Base-by-base conservation (phyloP, 75 land plant species). In the Selaginella moellendorffii region DNA sequence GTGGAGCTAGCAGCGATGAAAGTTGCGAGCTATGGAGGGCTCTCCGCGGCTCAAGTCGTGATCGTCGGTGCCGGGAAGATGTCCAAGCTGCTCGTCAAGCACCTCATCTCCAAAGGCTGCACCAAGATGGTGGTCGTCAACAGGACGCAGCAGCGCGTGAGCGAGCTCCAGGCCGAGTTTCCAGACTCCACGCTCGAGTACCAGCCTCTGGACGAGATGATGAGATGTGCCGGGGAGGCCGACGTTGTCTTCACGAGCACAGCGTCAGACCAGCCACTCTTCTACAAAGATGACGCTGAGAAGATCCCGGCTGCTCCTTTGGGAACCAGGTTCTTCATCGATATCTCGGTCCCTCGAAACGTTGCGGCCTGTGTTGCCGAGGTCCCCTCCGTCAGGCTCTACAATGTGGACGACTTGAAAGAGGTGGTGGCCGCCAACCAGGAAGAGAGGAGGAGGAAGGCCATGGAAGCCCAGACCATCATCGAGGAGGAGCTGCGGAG, bases 51-150 rank as follows among this genome's bases (percentile, higher is more conserved):
- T 23, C 64, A 79, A 46, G 83, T 87, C 75, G 42, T 87, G 71
- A 80, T 87, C 14, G 75, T 91, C 65, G 92, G 97, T 61, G 97
- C 97, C 28, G 97, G 97, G 52, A 91, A 91, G 54, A 91, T 91
- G 97, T 87, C 88, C 1, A 91, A 80, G 65, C 82, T 91, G 65
- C 93, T 91, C 24, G 80, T 91, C 70, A 90, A 86, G 56, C 97
- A 90, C 74, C 71, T 90, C 69, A 80, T 74, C 42, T 66, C 91
- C 26, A 91, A 91, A 75, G 97, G 97, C 5, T 86, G 87, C 76
- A 82, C 68, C 18, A 75, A 76, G 25, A 77, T 91, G 74, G 80
- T 79, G 12, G 79, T 91, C 28, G 88, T 87, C 22, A 91, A 91
- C 68, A 52, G 92, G 52, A 67, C 80, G 22, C 81, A 79, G 64